Evolutionary conservation across 352 stramenopile genomes (phyloP).

Genomic region (Phytophthora kernoviae): DNA sequence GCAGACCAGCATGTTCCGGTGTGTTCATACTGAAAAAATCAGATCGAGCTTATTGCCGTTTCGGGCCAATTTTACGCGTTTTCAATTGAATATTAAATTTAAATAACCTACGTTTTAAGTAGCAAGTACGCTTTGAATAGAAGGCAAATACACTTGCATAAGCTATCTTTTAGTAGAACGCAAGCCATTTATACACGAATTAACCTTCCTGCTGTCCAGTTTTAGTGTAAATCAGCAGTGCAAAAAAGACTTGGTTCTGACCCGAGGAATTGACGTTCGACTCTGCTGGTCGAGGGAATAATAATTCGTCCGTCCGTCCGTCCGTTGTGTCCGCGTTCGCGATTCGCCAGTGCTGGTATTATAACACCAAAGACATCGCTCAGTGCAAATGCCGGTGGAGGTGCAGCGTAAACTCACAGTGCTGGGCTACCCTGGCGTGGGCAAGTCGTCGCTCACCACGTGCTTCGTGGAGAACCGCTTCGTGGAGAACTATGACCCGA

Average conservation of each 20-base stretch:
- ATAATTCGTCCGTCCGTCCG: no score
- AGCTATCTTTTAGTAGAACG: no score
- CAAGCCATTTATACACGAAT: no score
- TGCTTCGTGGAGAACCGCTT: constrained; percentile 95
- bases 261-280: no score
- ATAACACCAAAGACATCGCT: not conserved
- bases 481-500: constrained; percentile 94
- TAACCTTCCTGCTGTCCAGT: no score
- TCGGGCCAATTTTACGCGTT: not conserved
- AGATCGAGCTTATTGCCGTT: not conserved
- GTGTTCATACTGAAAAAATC: not conserved
- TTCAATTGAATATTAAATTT: not conserved
- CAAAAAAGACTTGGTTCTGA: no score
- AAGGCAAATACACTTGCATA: no score
- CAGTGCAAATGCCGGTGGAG: constrained; percentile 81
- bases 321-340: not conserved
- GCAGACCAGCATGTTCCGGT: no score
- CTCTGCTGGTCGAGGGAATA: no score
- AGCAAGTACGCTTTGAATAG: no score
- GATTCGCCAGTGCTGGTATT: no score
- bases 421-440: constrained; percentile 94
- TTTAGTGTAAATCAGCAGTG: no score
- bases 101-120: not conserved
- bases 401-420: constrained; percentile 96
- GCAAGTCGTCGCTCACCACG: constrained; percentile 95